Percentiles rank a stretch among this genome's conserved stretches.
Conservation (phyloP, 768 basidiomycete genomes). For the Phaeotremella skinneri region DNA sequence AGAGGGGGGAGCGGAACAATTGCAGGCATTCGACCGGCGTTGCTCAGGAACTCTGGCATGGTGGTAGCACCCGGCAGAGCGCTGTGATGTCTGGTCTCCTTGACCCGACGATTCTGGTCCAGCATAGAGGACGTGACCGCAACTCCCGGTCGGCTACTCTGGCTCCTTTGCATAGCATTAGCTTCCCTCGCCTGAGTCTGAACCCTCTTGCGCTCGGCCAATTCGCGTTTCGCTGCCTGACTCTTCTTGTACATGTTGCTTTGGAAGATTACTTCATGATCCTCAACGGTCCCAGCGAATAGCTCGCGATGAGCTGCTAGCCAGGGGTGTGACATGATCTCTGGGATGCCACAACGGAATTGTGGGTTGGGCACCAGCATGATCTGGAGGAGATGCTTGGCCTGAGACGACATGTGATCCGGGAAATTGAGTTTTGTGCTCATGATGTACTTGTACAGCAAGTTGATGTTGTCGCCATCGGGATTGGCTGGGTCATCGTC, state of each 20-base stretch:
- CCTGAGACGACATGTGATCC: conserved; percentile 83
- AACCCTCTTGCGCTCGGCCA: conserved; percentile 39
- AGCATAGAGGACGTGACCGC: conserved; percentile 36
- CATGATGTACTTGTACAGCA: conserved; percentile 97
- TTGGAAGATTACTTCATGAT: conserved; percentile 75
- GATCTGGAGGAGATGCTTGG: conserved; percentile 74
- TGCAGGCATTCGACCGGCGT: conserved; percentile 41
- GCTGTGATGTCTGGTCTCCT: conserved; percentile 38
- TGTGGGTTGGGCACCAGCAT: conserved; percentile 95
- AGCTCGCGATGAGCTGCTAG: conserved; percentile 62
- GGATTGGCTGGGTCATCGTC: conserved; percentile 99
- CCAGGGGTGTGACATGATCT: conserved; percentile 89
- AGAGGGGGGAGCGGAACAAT: conserved; percentile 6
- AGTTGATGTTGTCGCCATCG: conserved; percentile 98
- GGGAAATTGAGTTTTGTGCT: conserved; percentile 95
- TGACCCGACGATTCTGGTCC: conserved; percentile 27
- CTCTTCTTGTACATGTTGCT: conserved; percentile 82
- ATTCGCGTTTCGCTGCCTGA: conserved; percentile 53
- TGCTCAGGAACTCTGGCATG: conserved; percentile 41
- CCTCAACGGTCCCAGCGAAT: conserved; percentile 70
- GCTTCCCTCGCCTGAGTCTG: conserved; percentile 40
- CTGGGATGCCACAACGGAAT: conserved; percentile 68
- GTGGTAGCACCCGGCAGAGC: conserved; percentile 42
- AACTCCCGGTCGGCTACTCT: conserved; percentile 32
- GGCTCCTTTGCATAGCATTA: conserved; percentile 30